Percentiles rank a stretch among this genome's conserved stretches.
Conservation (phyloP, 2,329 filamentous ascomycete genomes). For the Talaromyces sp. region DNA sequence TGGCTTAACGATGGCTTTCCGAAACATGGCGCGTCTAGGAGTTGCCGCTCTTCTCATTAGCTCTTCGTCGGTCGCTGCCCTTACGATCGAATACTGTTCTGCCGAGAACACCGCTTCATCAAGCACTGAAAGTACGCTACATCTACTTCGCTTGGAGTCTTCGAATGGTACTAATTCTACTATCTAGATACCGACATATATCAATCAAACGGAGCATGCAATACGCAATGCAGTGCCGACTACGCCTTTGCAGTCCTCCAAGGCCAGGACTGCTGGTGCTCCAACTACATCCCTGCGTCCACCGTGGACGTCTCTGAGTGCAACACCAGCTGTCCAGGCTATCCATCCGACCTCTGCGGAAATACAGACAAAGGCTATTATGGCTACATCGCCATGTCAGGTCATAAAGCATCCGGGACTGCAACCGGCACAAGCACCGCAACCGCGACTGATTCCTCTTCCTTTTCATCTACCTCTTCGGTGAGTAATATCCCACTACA, state of each 20-base stretch:
- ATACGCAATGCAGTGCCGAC: slow-evolving; percentile 34
- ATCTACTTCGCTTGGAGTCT: background rate
- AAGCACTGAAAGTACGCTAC: slow-evolving; percentile 33
- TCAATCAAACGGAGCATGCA: slow-evolving; percentile 47
- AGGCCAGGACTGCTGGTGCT: slow-evolving; percentile 49
- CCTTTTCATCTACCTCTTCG: slow-evolving; percentile 13
- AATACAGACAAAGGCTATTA: slow-evolving; percentile 37
- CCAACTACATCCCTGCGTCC: slow-evolving; percentile 42
- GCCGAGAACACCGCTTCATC: slow-evolving; percentile 43
- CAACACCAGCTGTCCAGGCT: slow-evolving; percentile 45
- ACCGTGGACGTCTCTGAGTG: slow-evolving; percentile 37
- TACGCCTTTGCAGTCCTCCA: slow-evolving; percentile 48
- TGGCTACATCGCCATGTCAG: slow-evolving; percentile 41
- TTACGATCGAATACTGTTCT: slow-evolving; percentile 42
- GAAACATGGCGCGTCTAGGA: background rate
- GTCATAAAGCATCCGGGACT: slow-evolving; percentile 33
- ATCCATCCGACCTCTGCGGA: slow-evolving; percentile 45
- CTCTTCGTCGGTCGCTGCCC: slow-evolving; percentile 22
- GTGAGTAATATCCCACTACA: slow-evolving; percentile 4
- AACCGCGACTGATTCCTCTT: slow-evolving; percentile 10
- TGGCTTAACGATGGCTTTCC: background rate
- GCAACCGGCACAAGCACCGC: slow-evolving; percentile 22
- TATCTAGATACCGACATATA: slow-evolving; percentile 36
- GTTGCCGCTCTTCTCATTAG: slow-evolving; percentile 26
- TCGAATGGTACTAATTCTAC: background rate